phyloP scores from a whole-genome alignment of 2,329 filamentous ascomycete genomes.

The Fusarium virguliforme region DNA sequence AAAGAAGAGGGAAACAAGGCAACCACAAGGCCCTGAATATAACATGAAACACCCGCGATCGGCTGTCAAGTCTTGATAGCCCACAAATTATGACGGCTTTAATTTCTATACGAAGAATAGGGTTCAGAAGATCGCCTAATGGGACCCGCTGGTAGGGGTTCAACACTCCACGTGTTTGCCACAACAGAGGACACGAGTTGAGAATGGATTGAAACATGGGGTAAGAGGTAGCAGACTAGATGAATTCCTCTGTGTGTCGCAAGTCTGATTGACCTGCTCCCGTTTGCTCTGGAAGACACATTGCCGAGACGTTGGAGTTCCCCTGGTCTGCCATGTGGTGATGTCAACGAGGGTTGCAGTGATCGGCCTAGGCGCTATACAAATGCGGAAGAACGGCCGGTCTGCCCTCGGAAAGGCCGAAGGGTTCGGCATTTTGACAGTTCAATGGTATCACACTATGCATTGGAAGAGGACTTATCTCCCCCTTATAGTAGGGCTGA shows the following conservation, averaged over 20 bases:
- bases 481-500: background rate
- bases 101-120: slow-evolving; percentile 17
- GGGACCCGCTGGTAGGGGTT: slow-evolving; percentile 2
- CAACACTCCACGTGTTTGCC: background rate
- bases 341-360: background rate
- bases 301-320: background rate
- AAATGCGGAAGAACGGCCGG: background rate
- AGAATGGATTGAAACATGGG: background rate
- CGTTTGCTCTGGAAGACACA: background rate
- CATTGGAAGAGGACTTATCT: background rate
- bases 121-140: slow-evolving; percentile 2
- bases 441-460: background rate
- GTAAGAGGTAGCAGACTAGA: background rate
- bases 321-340: slow-evolving; percentile 4
- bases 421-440: background rate
- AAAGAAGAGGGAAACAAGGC: background rate
- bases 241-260: background rate
- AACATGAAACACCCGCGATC: slow-evolving; percentile 3
- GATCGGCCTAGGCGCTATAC: slow-evolving; percentile 1
- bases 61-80: background rate
- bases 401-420: background rate
- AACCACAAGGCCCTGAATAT: slow-evolving; percentile 4
- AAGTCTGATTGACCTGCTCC: background rate
- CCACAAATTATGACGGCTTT: slow-evolving; percentile 7
- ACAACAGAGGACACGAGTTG: background rate